Base-by-base conservation (phyloP, 2,329 filamentous ascomycete genomes). In the Alternaria longipes region DNA sequence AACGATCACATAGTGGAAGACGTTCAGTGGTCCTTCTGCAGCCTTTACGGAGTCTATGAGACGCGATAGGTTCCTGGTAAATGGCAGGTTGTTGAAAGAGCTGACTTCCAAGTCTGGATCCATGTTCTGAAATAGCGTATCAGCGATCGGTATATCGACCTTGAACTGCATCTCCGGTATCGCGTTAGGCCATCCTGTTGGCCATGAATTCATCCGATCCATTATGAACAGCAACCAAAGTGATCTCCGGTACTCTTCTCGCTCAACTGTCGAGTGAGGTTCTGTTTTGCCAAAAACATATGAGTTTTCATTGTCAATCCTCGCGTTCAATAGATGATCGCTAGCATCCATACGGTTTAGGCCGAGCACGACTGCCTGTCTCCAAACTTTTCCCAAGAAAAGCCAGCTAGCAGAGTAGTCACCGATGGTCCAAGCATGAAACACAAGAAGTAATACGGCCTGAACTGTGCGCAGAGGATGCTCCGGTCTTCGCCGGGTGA, bases 221-320 rank as follows among this genome's bases (percentile, higher is more conserved):
- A 73, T 59, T 6, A 76, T 65, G 50, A 74, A 74, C 1, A 77
- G 58, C n/a, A 72, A 34, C 75, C 74, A 78, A 12, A 78, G 62
- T 4, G 67, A 65, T 54, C 75, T 62, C 36, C 74, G 62, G 20
- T 59, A 65, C 45, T 78, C 74, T 60, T 78, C 75, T 46, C 52
- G 67, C 18, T 74, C 71, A 1, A 70, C 49, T 14, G 55, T 40
- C 3, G 65, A 67, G 18, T 46, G 59, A 2, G 28, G 38, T 42
- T 55, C 54, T 14, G 24, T 16, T 38, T 44, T 61, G 20, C 62
- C 59, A 18, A 52, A 12, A 36, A 14, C 20, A 22, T 26, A 8
- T 2, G 47, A n/a, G 20, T 49, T 50, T 8, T 58, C 57, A 36
- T 44, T 6, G 24, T 36, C 36, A 8, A 28, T 36, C 18, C 41